Conservation (phyloP, 1,284 basidiomycete species). For the Fomitopsis palustris region DNA sequence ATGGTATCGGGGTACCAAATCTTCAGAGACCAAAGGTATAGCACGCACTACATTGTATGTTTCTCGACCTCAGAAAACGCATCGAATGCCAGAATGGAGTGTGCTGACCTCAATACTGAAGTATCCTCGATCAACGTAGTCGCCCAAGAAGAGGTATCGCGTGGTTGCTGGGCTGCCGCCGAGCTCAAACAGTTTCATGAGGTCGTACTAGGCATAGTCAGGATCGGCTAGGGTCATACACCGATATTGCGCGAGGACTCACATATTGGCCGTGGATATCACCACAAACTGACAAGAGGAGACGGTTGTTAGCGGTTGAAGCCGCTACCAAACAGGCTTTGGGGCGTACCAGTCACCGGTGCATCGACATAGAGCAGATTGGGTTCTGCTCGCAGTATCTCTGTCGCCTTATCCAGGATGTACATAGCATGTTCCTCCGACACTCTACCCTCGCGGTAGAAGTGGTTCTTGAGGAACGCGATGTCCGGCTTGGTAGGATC, state of each 20-base stretch:
- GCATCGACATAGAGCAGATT: slow-evolving; percentile 90
- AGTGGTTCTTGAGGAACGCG: slow-evolving; percentile 98
- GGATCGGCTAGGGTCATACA: slow-evolving; percentile 19
- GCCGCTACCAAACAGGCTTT: background rate
- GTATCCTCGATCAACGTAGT: slow-evolving; percentile 94
- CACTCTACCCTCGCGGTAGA: slow-evolving; percentile 92
- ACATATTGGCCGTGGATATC: slow-evolving; percentile 97
- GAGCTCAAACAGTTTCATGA: slow-evolving; percentile 95
- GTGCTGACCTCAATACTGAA: slow-evolving; percentile 79
- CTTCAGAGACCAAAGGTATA: slow-evolving; percentile 28
- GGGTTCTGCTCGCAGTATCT: slow-evolving; percentile 73
- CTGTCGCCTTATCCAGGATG: slow-evolving; percentile 80
- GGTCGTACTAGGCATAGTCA: slow-evolving; percentile 62
- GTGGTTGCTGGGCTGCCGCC: slow-evolving; percentile 93
- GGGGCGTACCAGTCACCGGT: slow-evolving; percentile 80
- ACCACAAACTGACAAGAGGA: slow-evolving; percentile 65
- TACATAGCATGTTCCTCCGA: slow-evolving; percentile 89
- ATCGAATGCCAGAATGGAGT: slow-evolving; percentile 1
- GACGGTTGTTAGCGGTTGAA: background rate
- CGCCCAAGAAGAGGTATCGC: slow-evolving; percentile 90
- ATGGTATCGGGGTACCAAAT: slow-evolving; percentile 26
- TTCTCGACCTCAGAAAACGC: slow-evolving; percentile 5
- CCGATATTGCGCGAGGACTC: slow-evolving; percentile 30
- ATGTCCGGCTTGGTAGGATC: slow-evolving; percentile 91
- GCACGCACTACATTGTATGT: slow-evolving; percentile 16